Conservation (phyloP, 345 rosid species). For the Bruguiera sexangula region DNA sequence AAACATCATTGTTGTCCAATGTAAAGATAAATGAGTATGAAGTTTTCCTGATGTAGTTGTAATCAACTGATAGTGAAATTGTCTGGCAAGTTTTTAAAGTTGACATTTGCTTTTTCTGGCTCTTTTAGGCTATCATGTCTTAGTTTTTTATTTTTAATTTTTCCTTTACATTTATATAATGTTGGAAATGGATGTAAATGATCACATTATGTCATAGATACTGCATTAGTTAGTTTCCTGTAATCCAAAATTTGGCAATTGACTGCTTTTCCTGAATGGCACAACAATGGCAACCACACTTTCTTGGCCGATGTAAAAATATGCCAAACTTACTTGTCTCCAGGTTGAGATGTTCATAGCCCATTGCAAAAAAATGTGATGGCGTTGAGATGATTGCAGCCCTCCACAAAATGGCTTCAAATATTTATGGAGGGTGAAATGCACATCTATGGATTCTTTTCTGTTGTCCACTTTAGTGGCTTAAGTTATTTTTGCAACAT, state of each 20-base stretch:
- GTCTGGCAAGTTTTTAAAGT: too few relatives aligned
- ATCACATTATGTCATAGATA: background rate
- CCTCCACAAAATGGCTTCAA: background rate
- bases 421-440: background rate
- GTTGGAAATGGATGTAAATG: background rate
- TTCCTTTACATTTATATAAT: background rate
- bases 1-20: background rate
- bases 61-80: background rate
- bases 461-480: constrained; percentile 1
- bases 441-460: background rate
- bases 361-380: too few relatives aligned
- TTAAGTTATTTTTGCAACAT: constrained; percentile 5
- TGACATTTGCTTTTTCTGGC: too few relatives aligned
- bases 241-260: constrained; percentile 6
- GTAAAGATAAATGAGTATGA: background rate
- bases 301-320: too few relatives aligned
- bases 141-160: too few relatives aligned
- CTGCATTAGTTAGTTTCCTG: background rate
- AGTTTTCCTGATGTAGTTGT: background rate
- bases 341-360: too few relatives aligned
- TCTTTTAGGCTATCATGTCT: too few relatives aligned
- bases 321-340: too few relatives aligned
- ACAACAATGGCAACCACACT: background rate
- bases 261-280: constrained; percentile 3
- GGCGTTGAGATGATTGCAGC: background rate